A percentile compares a stretch with the other conserved stretches of the same genome.
Evolutionary conservation across 2,329 filamentous ascomycete species (phyloP).

Genomic region (Xylaria sp.): DNA sequence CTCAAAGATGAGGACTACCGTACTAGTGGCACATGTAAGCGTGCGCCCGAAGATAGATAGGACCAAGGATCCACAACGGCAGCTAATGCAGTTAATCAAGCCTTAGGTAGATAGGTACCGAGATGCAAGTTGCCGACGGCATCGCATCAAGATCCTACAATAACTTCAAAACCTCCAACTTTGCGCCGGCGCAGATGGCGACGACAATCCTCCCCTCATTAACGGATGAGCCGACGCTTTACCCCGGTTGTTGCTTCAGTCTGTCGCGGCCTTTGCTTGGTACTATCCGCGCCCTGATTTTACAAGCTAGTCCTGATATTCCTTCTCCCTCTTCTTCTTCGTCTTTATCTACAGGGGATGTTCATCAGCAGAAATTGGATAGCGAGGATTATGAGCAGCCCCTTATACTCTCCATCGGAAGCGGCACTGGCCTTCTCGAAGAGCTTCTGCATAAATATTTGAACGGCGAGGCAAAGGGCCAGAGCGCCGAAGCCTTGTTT

Average conservation of each 20-base stretch:
- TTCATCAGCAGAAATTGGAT: too few species aligned
- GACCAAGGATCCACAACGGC: neutral
- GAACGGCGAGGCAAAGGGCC: neutral
- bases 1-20: too few species aligned
- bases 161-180: too few species aligned
- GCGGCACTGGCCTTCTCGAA: conserved; percentile 32
- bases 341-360: too few species aligned
- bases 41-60: too few species aligned
- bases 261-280: conserved; percentile 25
- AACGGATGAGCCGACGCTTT: conserved; percentile 15
- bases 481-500: neutral
- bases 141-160: neutral
- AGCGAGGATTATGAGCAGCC: neutral
- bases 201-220: conserved; percentile 20
- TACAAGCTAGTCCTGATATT: too few species aligned
- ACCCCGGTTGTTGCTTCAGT: conserved; percentile 30
- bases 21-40: too few species aligned
- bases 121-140: neutral
- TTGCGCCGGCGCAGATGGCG: neutral
- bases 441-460: conserved; percentile 22
- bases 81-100: neutral
- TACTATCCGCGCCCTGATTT: neutral
- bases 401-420: conserved; percentile 32
- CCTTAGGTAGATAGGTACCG: too few species aligned
- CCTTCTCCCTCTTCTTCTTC: too few species aligned